phyloP scores from a whole-genome alignment of 1,284 basidiomycete species.

The Kalmanozyma brasiliensis region DNA sequence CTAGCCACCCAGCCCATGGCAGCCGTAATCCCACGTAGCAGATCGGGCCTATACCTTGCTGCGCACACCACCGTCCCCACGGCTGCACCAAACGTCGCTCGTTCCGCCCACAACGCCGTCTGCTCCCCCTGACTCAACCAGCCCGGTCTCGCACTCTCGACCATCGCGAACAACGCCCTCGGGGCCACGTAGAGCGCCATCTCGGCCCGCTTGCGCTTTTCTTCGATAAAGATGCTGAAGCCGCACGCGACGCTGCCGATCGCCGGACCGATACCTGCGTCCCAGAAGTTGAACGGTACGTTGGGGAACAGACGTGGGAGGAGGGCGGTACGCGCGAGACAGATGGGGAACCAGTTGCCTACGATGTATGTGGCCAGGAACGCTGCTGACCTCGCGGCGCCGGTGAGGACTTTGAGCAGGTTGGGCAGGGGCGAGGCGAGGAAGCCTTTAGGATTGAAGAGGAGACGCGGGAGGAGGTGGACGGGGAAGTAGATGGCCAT shows the following conservation, averaged over 20 bases:
- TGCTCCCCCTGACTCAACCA: slow-evolving; percentile 51
- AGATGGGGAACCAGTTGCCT: slow-evolving; percentile 66
- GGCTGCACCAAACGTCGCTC: slow-evolving; percentile 50
- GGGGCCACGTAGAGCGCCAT: slow-evolving; percentile 69
- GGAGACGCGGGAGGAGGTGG: slow-evolving; percentile 67
- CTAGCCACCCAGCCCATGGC: slow-evolving; percentile 56
- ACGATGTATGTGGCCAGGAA: slow-evolving; percentile 69
- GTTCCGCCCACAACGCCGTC: slow-evolving; percentile 54
- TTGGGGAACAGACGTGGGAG: slow-evolving; percentile 51
- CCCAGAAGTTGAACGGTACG: slow-evolving; percentile 51
- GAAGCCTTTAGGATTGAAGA: slow-evolving; percentile 63
- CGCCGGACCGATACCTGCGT: slow-evolving; percentile 49
- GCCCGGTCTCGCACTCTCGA: slow-evolving; percentile 51
- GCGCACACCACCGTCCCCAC: slow-evolving; percentile 53
- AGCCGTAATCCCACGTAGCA: slow-evolving; percentile 54
- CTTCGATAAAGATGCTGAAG: slow-evolving; percentile 67
- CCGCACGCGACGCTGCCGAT: slow-evolving; percentile 52
- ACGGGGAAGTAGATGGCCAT: slow-evolving; percentile 69
- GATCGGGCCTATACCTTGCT: slow-evolving; percentile 51
- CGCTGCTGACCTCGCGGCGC: slow-evolving; percentile 64
- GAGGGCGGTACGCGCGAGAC: slow-evolving; percentile 44
- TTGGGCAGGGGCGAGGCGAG: slow-evolving; percentile 45
- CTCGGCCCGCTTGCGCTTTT: slow-evolving; percentile 67
- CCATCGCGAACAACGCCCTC: slow-evolving; percentile 65
- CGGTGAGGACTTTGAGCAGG: slow-evolving; percentile 58